Evolutionary conservation across 2,329 filamentous ascomycete species (phyloP), one percentile per base, ranked within the genome.

Genomic region (Fusarium sp.): DNA sequence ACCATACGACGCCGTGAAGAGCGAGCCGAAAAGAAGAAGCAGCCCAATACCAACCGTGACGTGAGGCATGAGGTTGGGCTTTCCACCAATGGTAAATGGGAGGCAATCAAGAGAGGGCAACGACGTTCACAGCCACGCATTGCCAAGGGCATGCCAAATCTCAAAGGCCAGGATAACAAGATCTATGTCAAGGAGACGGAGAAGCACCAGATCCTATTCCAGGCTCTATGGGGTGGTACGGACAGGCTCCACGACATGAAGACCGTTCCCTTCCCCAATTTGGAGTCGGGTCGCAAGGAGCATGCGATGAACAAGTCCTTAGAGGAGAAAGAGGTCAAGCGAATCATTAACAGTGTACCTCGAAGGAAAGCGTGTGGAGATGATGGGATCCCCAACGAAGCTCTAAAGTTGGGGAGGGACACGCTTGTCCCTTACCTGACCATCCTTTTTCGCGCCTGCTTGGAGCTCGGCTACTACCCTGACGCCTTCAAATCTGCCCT

Each of bases 321-420:
- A 27, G 19, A n/a, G 1, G 30, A 23, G 5, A 22, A 6, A 10
- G 59, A 64, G n/a, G 19, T 64, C 17, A 13, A 13, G 10, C 11
- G 17, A 10, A 17, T 50, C 11, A 44, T 58, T 19, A 32, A 25
- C 4, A 11, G 6, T 0, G 10, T 54, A 4, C 35, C 43, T 4
- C 27, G 3, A 8, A 22, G 22, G 9, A 68, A 63, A 27, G 33
- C 62, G 7, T 13, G 46, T 3, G 62, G 57, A 2, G 13, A 30
- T 7, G 65, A 66, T 13, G 6, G n/a, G 4, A 40, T 68, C 4
- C 32, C 53, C 22, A 52, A 47, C 10, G 57, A 66, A 13, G 57
- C 53, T 3, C 11, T 66, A 8, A 62, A 63, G 40, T 8, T 55
- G 25, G 46, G 37, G 4, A 15, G 13, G 1, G 14, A 27, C 2